Evolutionary conservation across 2,329 filamentous ascomycete species (phyloP).

Genomic region (Escovopsis weberi): DNA sequence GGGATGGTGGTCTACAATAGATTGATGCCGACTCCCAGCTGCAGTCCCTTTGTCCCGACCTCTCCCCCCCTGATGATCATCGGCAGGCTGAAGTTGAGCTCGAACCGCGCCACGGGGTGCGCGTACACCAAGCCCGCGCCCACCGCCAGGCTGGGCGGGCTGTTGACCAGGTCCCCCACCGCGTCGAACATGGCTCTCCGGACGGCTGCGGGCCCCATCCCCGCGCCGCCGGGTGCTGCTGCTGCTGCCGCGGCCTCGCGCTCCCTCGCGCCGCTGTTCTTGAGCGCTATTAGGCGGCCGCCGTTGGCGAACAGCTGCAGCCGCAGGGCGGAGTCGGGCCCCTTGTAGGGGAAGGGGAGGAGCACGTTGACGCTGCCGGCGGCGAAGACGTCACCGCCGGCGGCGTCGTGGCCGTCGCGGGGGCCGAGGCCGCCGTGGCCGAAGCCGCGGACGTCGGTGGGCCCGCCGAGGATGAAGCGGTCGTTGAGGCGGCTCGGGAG

Average conservation of each 20-base stretch:
- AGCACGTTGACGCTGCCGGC: conserved; percentile 79
- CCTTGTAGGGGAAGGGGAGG: conserved; percentile 68
- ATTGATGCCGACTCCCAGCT: conserved; percentile 91
- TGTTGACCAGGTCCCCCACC: conserved; percentile 54
- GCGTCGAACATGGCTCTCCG: conserved; percentile 43
- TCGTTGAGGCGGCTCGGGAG: conserved; percentile 75
- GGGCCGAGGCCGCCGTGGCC: conserved; percentile 79
- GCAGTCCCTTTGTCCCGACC: conserved; percentile 77
- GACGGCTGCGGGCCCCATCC: conserved; percentile 30
- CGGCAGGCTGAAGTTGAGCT: conserved; percentile 89
- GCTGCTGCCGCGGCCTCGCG: conserved; percentile 13
- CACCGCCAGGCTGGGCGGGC: conserved; percentile 70
- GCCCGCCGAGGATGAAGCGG: conserved; percentile 86
- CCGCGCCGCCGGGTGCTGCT: conserved; percentile 10
- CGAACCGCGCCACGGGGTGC: conserved; percentile 83
- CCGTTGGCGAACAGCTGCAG: conserved; percentile 87
- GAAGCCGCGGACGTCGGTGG: conserved; percentile 90
- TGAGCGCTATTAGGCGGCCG: conserved; percentile 65
- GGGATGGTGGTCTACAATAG: conserved; percentile 50
- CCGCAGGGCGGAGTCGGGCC: conserved; percentile 69
- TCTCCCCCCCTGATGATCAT: conserved; percentile 71
- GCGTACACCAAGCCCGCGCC: conserved; percentile 89
- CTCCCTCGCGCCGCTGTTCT: conserved; percentile 37
- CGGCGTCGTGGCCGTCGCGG: conserved; percentile 68
- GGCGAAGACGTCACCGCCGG: conserved; percentile 85